These are phyloP conservation scores for Anaeromyces robustus DNA, from an alignment of 192 early-diverging fungal genomes.

Conservation along the genomic window DNA sequence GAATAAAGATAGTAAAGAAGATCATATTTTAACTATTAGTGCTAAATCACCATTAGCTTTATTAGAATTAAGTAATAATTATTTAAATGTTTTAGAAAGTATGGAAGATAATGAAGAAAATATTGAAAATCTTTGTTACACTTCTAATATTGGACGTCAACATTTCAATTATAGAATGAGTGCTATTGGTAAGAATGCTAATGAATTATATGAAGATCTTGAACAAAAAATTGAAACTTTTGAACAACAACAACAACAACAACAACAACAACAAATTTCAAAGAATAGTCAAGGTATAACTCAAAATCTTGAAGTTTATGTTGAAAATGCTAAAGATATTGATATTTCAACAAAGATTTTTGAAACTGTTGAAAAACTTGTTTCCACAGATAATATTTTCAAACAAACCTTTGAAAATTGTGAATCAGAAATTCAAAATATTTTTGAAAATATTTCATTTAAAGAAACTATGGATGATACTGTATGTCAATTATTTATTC, in stretches of 20 bases:
- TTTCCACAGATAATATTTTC: neutral
- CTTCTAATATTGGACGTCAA: neutral
- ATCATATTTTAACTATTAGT: neutral
- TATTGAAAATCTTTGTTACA: neutral
- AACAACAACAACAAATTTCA: neutral
- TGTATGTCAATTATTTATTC: neutral
- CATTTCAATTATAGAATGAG: neutral
- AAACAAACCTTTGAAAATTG: neutral
- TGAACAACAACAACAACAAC: neutral
- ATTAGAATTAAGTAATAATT: neutral
- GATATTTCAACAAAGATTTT: neutral
- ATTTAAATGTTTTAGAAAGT: neutral
- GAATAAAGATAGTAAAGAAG: neutral
- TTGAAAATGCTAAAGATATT: neutral
- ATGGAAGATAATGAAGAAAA: neutral
- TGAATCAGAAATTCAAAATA: neutral
- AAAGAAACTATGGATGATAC: neutral
- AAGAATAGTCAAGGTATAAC: neutral
- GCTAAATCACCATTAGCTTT: neutral
- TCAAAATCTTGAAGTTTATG: neutral
- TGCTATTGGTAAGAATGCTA: conserved; percentile 5
- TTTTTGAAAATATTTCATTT: neutral
- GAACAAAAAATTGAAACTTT: neutral
- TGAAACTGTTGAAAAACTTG: neutral
- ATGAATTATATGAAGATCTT: neutral